Base-by-base conservation (phyloP, 2,329 filamentous ascomycete genomes). In the Penicillium thymicola region DNA sequence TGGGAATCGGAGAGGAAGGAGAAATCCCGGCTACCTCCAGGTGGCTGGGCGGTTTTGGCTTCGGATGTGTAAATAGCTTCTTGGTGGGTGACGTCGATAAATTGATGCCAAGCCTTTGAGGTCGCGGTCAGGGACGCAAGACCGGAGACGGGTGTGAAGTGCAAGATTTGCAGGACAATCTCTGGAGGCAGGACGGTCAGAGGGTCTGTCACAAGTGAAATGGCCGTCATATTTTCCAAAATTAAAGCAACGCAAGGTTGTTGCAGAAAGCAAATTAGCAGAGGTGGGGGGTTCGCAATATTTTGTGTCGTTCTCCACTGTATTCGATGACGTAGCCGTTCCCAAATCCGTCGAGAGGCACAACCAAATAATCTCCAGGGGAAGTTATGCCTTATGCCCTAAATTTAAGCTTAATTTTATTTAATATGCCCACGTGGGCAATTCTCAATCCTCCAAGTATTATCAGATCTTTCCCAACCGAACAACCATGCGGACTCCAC, bases 11-110 rank as follows among this genome's bases (percentile, higher is more conserved):
- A 53, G 7, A 75, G 55, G 28, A 70, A 74, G 1, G 67, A 59
- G 11, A 75, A 67, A 55, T 74, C 69, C 10, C 68, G 70, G 38
- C 57, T 40, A 14, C 63, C 61, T 43, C 61, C 60, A 7, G 48
- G 50, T 0, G 72, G 67, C 54, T 67, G 68, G 3, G 38, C 25
- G 1, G 67, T 70, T 63, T 75, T 76, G 11, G 65, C 60, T 10
- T 59, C 52, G 27, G 68, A 65, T n/a, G 66, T 65, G 58, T 78
- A 78, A 57, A 78, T 76, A 5, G 70, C 68, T 42, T 78, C 72
- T 63, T 74, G 73, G 59, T 78, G 75, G 10, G 70, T 72, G 57
- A 71, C 60, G 56, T 78, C 75, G 61, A 78, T 75, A 63, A 78
- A 78, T 14, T 62, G 52, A 57, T 78, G 70, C 76, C 76, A 78